These are phyloP conservation scores for Aureobasidium musti DNA, from an alignment of 2,329 filamentous ascomycete genomes.

Conservation along the genomic window DNA sequence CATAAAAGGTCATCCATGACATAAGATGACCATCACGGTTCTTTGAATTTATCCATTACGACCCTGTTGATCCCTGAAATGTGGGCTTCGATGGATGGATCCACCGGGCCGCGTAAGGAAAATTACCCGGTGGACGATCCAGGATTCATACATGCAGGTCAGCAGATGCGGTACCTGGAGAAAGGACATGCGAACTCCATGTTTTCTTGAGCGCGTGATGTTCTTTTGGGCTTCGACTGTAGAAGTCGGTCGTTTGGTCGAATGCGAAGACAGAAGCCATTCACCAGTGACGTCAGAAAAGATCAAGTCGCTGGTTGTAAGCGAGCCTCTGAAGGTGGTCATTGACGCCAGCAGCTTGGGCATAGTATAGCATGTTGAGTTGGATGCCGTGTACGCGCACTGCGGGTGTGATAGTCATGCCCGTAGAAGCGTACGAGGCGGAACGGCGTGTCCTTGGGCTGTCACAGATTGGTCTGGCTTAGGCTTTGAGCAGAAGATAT, in stretches of 20 bases:
- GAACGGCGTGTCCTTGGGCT: background rate
- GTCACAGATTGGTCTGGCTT: background rate
- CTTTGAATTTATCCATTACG: slow-evolving; percentile 2
- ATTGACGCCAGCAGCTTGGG: background rate
- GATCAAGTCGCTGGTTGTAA: background rate
- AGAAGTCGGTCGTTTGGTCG: background rate
- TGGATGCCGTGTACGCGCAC: background rate
- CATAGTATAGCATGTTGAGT: background rate
- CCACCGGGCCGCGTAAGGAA: slow-evolving; percentile 10
- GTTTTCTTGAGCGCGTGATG: slow-evolving; percentile 8
- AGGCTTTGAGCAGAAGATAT: background rate
- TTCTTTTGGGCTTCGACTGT: background rate
- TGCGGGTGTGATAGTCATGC: background rate
- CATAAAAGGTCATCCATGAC: slow-evolving; percentile 2
- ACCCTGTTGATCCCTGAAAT: slow-evolving; percentile 19
- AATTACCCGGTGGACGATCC: slow-evolving; percentile 1
- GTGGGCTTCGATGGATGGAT: slow-evolving; percentile 1
- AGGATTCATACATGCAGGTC: slow-evolving; percentile 1
- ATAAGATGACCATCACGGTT: slow-evolving; percentile 24
- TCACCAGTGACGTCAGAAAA: background rate
- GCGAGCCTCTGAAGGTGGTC: background rate
- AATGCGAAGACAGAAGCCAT: background rate
- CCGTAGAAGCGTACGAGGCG: background rate
- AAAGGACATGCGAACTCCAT: background rate
- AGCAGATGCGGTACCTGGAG: slow-evolving; percentile 3